Percentiles rank a stretch among this genome's conserved stretches.
Conservation (phyloP, 73 alveolate species). For the Durusdinium trenchii region DNA sequence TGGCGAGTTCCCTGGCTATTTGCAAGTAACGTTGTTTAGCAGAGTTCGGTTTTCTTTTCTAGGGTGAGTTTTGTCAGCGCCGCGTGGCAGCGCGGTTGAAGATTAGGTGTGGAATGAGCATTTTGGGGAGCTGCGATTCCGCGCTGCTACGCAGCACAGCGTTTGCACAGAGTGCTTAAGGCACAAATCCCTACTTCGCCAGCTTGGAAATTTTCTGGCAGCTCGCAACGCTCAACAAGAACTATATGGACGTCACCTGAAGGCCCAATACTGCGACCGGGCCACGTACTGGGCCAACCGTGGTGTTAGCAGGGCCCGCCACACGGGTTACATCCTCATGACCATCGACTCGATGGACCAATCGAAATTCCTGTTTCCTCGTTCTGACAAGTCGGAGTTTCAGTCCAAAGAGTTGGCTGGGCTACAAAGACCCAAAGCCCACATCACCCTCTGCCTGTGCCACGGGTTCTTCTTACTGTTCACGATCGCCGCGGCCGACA, state of each 20-base stretch:
- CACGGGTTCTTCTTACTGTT: neutral
- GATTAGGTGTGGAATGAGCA: neutral
- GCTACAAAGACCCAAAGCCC: neutral
- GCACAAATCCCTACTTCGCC: neutral
- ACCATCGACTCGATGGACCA: constrained; percentile 9
- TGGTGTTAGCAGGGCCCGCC: neutral
- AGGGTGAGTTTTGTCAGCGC: too few species aligned
- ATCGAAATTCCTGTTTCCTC: neutral
- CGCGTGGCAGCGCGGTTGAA: neutral
- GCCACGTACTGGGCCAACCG: neutral
- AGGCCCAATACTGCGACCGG: neutral
- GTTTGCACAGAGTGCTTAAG: constrained; percentile 18
- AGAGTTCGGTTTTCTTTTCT: too few species aligned
- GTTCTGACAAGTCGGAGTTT: neutral
- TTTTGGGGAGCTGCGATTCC: neutral
- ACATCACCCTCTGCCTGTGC: neutral
- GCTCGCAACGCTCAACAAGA: neutral
- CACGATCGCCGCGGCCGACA: neutral
- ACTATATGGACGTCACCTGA: neutral
- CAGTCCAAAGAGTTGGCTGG: neutral
- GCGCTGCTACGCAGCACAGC: neutral
- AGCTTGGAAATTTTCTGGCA: neutral
- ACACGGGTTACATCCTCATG: neutral
- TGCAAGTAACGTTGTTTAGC: too few species aligned
- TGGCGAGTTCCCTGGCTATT: too few species aligned